Evolutionary conservation across 352 stramenopile genomes (phyloP).

Genomic region (Phytophthora kernoviae): DNA sequence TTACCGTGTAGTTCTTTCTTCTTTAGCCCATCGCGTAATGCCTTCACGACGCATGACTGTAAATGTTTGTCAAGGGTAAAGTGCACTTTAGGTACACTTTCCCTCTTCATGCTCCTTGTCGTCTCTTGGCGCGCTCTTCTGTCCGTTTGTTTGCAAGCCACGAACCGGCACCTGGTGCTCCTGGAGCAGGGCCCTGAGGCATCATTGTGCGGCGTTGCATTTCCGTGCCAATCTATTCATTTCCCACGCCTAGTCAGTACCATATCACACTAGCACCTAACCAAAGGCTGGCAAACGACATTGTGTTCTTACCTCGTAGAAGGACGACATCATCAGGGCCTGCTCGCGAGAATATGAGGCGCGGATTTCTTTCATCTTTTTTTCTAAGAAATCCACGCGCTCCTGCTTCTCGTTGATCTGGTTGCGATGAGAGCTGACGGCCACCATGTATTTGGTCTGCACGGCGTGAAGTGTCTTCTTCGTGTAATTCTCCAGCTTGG

Average conservation of each 20-base stretch:
- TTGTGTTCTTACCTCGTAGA: conserved; percentile 72
- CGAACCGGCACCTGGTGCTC: conserved; percentile 50
- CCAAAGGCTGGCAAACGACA: too few species aligned
- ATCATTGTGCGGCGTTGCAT: conserved; percentile 90
- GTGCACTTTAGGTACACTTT: neutral
- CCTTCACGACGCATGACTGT: neutral
- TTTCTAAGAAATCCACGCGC: conserved; percentile 83
- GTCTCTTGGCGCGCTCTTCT: conserved; percentile 83
- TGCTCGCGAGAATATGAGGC: conserved; percentile 85
- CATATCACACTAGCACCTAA: neutral
- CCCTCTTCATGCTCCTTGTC: conserved; percentile 55
- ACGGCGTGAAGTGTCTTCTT: conserved; percentile 91
- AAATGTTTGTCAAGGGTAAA: neutral
- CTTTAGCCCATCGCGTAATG: neutral
- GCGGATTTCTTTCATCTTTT: conserved; percentile 85
- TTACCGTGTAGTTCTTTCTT: conserved; percentile 10
- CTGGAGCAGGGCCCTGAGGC: conserved; percentile 61
- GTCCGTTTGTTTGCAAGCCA: conserved; percentile 87
- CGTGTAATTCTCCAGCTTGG: conserved; percentile 91
- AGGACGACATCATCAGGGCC: conserved; percentile 88
- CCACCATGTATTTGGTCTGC: conserved; percentile 92
- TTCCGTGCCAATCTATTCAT: conserved; percentile 81
- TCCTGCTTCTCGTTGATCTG: conserved; percentile 89
- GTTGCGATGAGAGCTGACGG: conserved; percentile 87
- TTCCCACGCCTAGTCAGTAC: neutral